phyloP scores from a whole-genome alignment of 352 stramenopile species.

The Elongisporangium undulatum region DNA sequence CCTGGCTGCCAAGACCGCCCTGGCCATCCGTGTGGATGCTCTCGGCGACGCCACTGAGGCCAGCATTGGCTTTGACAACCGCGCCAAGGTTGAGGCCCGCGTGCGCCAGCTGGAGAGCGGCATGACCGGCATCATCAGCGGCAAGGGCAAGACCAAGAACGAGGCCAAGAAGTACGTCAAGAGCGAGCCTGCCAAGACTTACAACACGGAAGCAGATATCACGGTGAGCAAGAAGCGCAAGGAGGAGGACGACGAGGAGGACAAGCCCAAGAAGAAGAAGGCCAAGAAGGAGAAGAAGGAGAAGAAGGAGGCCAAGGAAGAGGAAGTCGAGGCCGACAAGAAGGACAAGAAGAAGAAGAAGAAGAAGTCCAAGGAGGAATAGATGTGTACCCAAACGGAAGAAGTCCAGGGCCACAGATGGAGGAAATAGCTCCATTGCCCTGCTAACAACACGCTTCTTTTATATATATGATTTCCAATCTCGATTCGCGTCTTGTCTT shows the following conservation, averaged over 20 bases:
- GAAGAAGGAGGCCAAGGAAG: constrained; percentile 78
- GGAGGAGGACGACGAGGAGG: constrained; percentile 58
- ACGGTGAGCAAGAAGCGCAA: constrained; percentile 91
- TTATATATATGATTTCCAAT: not conserved
- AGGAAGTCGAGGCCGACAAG: constrained; percentile 20
- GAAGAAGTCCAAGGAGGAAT: constrained; percentile 34
- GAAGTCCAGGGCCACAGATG: constrained; percentile 9
- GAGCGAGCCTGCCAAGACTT: constrained; percentile 68
- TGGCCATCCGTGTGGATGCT: constrained; percentile 99
- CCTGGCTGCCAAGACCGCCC: constrained; percentile 96
- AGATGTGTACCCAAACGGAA: constrained; percentile 6
- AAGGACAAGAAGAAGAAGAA: constrained; percentile 41
- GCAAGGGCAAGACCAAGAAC: constrained; percentile 89
- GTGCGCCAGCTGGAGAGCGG: constrained; percentile 97
- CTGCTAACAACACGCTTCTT: not conserved
- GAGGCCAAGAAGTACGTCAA: constrained; percentile 91
- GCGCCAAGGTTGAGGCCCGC: constrained; percentile 97
- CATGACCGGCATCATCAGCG: constrained; percentile 72
- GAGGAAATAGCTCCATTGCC: not conserved
- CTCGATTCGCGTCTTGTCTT: no score
- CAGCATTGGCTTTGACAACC: constrained; percentile 96
- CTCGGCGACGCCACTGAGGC: constrained; percentile 95
- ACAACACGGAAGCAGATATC: constrained; percentile 96
- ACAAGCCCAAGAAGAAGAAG: constrained; percentile 63
- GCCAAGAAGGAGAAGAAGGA: constrained; percentile 82